These are phyloP conservation scores for Rhodotorula taiwanensis DNA, from an alignment of 768 basidiomycete genomes.

Conservation along the genomic window DNA sequence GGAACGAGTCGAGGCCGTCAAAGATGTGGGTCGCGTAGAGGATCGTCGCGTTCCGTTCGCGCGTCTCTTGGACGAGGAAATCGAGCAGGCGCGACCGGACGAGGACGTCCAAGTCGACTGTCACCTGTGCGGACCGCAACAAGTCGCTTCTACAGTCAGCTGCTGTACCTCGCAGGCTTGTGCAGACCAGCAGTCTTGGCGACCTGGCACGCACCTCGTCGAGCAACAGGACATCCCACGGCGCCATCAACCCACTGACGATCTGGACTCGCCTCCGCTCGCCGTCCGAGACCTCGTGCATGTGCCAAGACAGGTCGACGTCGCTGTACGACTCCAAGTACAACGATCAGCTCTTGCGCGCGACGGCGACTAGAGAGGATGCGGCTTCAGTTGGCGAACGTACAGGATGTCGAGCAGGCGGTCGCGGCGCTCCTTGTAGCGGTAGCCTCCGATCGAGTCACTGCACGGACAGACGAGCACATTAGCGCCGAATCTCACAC, in stretches of 20 bases:
- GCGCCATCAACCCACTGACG: slow-evolving; percentile 88
- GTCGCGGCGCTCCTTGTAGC: slow-evolving; percentile 82
- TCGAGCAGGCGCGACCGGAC: slow-evolving; percentile 83
- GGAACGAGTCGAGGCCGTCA: slow-evolving; percentile 83
- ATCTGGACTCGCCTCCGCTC: slow-evolving; percentile 89
- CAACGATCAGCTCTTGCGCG: too few relatives aligned
- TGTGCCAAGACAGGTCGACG: slow-evolving; percentile 88
- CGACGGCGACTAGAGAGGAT: not conserved
- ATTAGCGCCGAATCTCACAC: too few relatives aligned
- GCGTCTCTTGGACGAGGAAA: slow-evolving; percentile 78
- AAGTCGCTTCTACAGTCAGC: not conserved
- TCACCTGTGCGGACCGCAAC: slow-evolving; percentile 55
- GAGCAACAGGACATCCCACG: slow-evolving; percentile 85
- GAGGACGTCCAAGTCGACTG: slow-evolving; percentile 92
- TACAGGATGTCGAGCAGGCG: slow-evolving; percentile 70
- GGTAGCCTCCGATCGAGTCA: slow-evolving; percentile 94
- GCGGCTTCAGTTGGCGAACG: not conserved
- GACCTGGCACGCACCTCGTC: slow-evolving; percentile 63
- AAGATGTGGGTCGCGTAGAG: slow-evolving; percentile 74
- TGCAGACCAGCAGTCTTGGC: not conserved
- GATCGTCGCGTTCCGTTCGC: slow-evolving; percentile 72
- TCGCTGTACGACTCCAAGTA: too few relatives aligned
- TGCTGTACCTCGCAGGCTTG: too few relatives aligned
- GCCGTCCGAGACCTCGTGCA: slow-evolving; percentile 93
- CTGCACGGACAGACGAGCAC: too few relatives aligned